A percentile compares a stretch with the other conserved stretches of the same genome.
Conservation (phyloP, 768 basidiomycete genomes). For the Butyriboletus loyo region DNA sequence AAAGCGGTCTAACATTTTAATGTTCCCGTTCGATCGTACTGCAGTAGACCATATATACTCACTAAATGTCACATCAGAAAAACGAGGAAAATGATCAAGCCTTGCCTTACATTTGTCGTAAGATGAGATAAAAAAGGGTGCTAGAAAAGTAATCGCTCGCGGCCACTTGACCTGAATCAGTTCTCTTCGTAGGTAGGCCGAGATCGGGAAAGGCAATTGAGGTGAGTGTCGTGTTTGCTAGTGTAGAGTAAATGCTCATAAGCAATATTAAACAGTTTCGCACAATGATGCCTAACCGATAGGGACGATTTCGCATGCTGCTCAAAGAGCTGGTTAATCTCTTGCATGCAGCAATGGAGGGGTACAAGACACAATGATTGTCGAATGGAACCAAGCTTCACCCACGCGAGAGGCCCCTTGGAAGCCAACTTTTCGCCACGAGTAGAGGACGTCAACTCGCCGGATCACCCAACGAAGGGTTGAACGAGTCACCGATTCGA, state of each 20-base stretch:
- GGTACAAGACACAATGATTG: background rate
- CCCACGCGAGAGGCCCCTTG: background rate
- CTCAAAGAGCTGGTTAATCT: background rate
- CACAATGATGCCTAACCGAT: no score
- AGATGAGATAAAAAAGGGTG: conserved; percentile 35
- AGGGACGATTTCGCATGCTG: no score
- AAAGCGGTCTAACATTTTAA: no score
- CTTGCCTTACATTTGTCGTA: background rate
- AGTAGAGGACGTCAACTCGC: background rate
- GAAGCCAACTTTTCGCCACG: background rate
- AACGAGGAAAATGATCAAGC: background rate
- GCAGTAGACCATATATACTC: background rate
- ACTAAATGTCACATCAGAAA: background rate
- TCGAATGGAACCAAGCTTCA: background rate
- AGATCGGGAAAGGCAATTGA: background rate
- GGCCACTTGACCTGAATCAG: background rate
- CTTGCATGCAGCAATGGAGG: background rate
- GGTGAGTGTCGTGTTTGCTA: background rate
- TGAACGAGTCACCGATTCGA: background rate
- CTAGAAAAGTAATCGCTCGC: conserved; percentile 36
- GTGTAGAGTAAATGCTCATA: background rate
- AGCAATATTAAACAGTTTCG: background rate
- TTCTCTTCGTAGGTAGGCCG: background rate
- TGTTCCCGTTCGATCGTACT: background rate
- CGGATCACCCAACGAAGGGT: background rate